These are phyloP conservation scores for Boechera retrofracta DNA, from an alignment of 345 rosid species.

Conservation along the genomic window DNA sequence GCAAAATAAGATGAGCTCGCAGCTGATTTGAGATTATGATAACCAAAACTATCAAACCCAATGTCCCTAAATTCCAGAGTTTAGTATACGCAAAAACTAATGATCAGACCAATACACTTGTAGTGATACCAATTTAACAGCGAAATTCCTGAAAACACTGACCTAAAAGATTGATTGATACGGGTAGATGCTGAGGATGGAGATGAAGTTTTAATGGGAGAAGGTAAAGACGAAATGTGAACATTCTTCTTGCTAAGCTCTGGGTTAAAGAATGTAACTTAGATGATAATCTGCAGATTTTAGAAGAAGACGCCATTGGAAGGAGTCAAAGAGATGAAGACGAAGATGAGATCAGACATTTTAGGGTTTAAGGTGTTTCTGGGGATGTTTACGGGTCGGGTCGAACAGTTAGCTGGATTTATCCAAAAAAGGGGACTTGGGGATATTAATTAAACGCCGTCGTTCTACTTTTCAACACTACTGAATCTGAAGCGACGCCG, in stretches of 20 bases:
- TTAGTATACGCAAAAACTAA: background rate
- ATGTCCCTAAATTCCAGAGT: background rate
- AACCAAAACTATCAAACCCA: background rate
- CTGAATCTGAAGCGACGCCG: background rate
- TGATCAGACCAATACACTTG: background rate
- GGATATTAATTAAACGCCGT: background rate
- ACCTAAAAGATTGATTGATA: slow-evolving; percentile 47
- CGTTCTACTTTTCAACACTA: background rate
- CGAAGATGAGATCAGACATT: slow-evolving; percentile 7
- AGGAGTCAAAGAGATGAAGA: background rate
- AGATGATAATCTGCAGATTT: slow-evolving; percentile 56
- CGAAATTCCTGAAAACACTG: background rate
- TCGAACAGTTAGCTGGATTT: slow-evolving; percentile 1
- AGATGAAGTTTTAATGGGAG: slow-evolving; percentile 45
- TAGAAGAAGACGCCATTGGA: slow-evolving; percentile 58
- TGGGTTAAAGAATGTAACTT: slow-evolving; percentile 52
- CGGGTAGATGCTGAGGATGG: slow-evolving; percentile 46
- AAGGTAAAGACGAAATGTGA: slow-evolving; percentile 34
- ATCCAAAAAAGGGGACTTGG: background rate
- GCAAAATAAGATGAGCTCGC: background rate
- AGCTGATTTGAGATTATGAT: background rate
- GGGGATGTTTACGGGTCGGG: slow-evolving; percentile 31
- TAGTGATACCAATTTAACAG: background rate
- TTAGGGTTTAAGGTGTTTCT: slow-evolving; percentile 34
- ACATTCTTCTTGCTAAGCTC: slow-evolving; percentile 42